Percentiles rank a stretch among this genome's conserved stretches.
These are phyloP conservation scores for Dysphania ambrosioides DNA, from an alignment of 148 eudicot species.

Conservation along the genomic window DNA sequence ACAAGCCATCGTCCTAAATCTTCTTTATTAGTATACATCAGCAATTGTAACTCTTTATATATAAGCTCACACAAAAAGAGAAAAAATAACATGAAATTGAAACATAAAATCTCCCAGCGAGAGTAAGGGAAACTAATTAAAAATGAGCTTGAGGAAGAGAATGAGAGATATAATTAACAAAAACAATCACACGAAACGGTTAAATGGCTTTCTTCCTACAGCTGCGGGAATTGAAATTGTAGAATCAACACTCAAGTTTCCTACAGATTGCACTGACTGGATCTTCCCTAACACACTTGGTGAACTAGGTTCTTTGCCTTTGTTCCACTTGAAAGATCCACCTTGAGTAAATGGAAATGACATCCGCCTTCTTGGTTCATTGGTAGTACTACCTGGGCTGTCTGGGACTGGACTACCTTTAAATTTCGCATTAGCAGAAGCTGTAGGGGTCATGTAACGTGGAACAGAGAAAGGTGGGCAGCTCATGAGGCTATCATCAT, in stretches of 20 bases:
- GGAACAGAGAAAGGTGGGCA: constrained; percentile 77
- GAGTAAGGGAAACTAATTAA: background rate
- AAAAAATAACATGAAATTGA: constrained; percentile 9
- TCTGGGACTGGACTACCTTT: constrained; percentile 45
- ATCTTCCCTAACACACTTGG: constrained; percentile 47
- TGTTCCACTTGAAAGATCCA: constrained; percentile 80
- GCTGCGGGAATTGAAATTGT: constrained; percentile 74
- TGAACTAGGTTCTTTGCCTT: constrained; percentile 48
- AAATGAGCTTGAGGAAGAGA: background rate
- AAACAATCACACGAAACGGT: constrained; percentile 73
- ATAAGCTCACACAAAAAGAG: constrained; percentile 37
- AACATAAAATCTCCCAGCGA: background rate
- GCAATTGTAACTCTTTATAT: constrained; percentile 23
- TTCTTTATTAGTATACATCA: constrained; percentile 43
- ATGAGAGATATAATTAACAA: constrained; percentile 9
- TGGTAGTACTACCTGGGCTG: constrained; percentile 36
- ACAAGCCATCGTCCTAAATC: constrained; percentile 37
- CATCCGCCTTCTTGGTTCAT: constrained; percentile 64
- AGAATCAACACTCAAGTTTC: constrained; percentile 71
- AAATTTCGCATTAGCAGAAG: constrained; percentile 60
- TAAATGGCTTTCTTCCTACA: constrained; percentile 86
- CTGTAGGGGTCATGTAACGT: constrained; percentile 70
- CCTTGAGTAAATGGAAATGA: constrained; percentile 71
- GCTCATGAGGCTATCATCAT: constrained; percentile 78
- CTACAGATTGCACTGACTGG: constrained; percentile 47